A percentile compares a stretch with the other conserved stretches of the same genome.
Evolutionary conservation across 768 basidiomycete species (phyloP).

Genomic region (Candolleomyces aberdarensis): DNA sequence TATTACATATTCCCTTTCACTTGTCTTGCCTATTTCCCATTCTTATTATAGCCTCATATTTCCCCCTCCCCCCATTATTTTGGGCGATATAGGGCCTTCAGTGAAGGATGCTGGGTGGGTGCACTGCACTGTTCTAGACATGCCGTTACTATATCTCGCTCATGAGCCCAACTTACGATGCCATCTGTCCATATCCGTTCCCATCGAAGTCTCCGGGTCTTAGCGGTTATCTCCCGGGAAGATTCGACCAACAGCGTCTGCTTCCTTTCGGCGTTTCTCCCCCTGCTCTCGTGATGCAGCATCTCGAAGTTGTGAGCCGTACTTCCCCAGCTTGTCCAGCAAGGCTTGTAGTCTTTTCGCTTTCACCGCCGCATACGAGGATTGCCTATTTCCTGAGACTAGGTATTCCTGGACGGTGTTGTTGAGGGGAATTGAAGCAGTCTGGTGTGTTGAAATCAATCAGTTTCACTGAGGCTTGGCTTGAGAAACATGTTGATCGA

Average conservation of each 20-base stretch:
- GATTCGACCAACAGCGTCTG: constrained; percentile 70
- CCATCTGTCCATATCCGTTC: constrained; percentile 1
- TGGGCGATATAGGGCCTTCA: background rate
- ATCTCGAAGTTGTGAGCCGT: constrained; percentile 62
- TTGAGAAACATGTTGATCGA: background rate
- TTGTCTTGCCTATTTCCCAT: constrained; percentile 17
- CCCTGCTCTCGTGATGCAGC: constrained; percentile 57
- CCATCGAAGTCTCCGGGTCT: background rate
- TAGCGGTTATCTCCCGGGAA: constrained; percentile 67
- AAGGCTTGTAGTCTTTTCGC: constrained; percentile 70
- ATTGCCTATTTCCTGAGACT: constrained; percentile 63
- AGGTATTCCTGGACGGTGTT: constrained; percentile 80
- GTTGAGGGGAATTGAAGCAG: constrained; percentile 66
- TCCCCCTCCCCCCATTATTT: background rate
- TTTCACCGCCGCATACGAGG: constrained; percentile 62
- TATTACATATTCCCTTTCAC: constrained; percentile 27
- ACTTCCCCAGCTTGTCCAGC: constrained; percentile 75
- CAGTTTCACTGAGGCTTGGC: background rate
- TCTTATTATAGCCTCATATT: background rate
- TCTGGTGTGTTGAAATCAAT: constrained; percentile 36
- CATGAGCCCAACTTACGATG: background rate
- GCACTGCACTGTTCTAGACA: constrained; percentile 8
- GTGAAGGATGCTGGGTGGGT: background rate
- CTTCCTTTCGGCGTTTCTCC: constrained; percentile 73
- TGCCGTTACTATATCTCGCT: constrained; percentile 3